Conservation (phyloP, 257 asterid genomes). For the Nicotiana noctiflora region DNA sequence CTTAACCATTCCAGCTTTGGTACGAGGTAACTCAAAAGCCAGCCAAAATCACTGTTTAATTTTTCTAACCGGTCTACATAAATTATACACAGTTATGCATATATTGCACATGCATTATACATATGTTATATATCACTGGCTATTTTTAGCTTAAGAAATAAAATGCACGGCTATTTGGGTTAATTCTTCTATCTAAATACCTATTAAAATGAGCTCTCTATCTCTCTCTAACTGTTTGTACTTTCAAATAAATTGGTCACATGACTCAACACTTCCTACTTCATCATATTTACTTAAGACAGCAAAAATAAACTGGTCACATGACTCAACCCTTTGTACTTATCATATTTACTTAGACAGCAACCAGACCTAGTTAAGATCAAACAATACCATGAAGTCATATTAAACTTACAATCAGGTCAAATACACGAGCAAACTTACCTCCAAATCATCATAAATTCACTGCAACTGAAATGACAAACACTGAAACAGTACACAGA, state of each 20-base stretch:
- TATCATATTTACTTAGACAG: background rate
- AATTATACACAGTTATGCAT: too few species aligned
- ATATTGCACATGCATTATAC: too few species aligned
- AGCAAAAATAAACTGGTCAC: background rate
- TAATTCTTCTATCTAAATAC: background rate
- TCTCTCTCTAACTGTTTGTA: background rate
- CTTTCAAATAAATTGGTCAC: background rate
- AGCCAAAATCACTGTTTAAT: too few species aligned
- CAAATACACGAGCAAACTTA: background rate
- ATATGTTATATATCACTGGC: too few species aligned
- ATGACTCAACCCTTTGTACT: background rate
- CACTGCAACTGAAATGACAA: background rate
- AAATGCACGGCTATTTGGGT: too few species aligned
- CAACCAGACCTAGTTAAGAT: background rate
- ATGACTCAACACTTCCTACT: background rate
- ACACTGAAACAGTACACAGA: background rate
- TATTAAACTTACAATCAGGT: background rate
- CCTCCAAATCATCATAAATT: background rate
- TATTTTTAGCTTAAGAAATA: too few species aligned
- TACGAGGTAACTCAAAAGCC: background rate
- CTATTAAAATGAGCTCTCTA: too few species aligned
- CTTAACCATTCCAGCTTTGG: background rate
- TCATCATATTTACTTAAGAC: background rate
- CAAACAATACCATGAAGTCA: background rate
- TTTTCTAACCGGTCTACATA: too few species aligned